Evolutionary conservation across 805 yeast species (phyloP).

Genomic region (Cyberlindnera euphorbiae): DNA sequence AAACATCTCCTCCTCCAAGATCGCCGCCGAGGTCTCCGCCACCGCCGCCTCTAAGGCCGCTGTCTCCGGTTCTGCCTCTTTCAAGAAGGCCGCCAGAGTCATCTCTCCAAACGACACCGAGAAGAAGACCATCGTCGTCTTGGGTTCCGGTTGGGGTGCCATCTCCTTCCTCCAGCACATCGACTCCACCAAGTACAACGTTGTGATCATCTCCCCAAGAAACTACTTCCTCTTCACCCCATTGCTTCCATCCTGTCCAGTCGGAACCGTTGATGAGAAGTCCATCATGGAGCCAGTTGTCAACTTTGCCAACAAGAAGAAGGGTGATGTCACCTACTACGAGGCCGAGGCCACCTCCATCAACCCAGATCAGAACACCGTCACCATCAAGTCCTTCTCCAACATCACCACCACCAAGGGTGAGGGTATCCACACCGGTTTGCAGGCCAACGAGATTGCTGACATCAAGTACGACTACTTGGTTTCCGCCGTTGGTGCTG

Average conservation of each 20-base stretch:
- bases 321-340: slow-evolving; percentile 74
- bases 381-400: slow-evolving; percentile 50
- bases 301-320: slow-evolving; percentile 71
- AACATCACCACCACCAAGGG: slow-evolving; percentile 34
- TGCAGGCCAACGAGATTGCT: slow-evolving; percentile 36
- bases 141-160: slow-evolving; percentile 95
- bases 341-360: slow-evolving; percentile 89
- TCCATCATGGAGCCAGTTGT: slow-evolving; percentile 94
- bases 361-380: slow-evolving; percentile 67
- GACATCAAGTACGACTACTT: slow-evolving; percentile 72
- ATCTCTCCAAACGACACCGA: slow-evolving; percentile 29
- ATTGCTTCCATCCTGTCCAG: slow-evolving; percentile 85
- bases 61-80: slow-evolving; percentile 32
- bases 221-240: slow-evolving; percentile 94
- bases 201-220: slow-evolving; percentile 86
- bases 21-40: slow-evolving; percentile 7
- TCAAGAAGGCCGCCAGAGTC: slow-evolving; percentile 35
- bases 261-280: slow-evolving; percentile 85
- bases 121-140: slow-evolving; percentile 50
- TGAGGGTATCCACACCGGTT: slow-evolving; percentile 27
- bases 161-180: slow-evolving; percentile 78
- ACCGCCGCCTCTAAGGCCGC: slow-evolving; percentile 10
- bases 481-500: slow-evolving; percentile 90
- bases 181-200: slow-evolving; percentile 85
- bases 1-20: slow-evolving; percentile 8